Evolutionary conservation across 164 flowering plant species (phyloP).

Genomic region (Magnolia changhungtana): DNA sequence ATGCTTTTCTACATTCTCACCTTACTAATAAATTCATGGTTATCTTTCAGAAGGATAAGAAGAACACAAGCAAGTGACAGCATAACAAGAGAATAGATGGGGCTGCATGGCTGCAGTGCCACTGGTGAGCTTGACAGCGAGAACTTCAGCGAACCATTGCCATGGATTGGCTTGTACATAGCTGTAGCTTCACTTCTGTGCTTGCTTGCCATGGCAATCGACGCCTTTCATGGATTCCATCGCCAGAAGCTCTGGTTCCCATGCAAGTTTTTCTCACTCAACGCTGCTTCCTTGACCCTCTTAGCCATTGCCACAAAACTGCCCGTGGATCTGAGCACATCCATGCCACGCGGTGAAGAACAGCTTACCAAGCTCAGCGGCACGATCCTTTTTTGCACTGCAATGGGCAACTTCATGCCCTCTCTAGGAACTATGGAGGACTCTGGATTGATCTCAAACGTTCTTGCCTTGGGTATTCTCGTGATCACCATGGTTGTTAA

Average conservation of each 20-base stretch:
- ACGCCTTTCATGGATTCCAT: constrained; percentile 35
- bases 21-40: too few species aligned
- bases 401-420: constrained; percentile 59
- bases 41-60: too few species aligned
- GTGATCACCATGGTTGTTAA: constrained; percentile 50
- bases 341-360: constrained; percentile 51
- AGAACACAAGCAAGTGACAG: too few species aligned
- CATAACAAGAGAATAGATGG: too few species aligned
- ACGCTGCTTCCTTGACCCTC: constrained; percentile 53
- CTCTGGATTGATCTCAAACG: constrained; percentile 35
- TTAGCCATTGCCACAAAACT: constrained; percentile 49
- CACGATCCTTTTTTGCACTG: constrained; percentile 42
- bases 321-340: constrained; percentile 56
- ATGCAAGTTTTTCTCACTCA: constrained; percentile 48
- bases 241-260: constrained; percentile 58
- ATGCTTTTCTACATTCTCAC: too few species aligned
- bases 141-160: constrained; percentile 23
- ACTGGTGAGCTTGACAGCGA: constrained; percentile 24
- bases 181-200: constrained; percentile 54
- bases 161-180: constrained; percentile 33
- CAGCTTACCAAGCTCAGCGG: constrained; percentile 64
- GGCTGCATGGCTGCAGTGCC: too few species aligned
- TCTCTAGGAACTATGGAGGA: constrained; percentile 51
- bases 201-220: constrained; percentile 42
- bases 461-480: constrained; percentile 55